Conservation (phyloP, 345 rosid species). For the Populus alba region DNA sequence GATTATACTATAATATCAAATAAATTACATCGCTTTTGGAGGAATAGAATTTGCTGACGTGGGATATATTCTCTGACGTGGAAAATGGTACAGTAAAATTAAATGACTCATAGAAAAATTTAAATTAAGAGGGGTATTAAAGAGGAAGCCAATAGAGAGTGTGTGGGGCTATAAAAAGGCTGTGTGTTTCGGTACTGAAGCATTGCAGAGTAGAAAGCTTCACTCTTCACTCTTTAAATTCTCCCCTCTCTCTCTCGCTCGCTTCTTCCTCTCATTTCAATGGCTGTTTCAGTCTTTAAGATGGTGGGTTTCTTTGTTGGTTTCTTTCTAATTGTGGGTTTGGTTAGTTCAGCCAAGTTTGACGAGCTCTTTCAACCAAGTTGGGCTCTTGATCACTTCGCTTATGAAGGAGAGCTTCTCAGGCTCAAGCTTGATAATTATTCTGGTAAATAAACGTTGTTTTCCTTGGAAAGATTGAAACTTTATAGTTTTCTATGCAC, state of each 20-base stretch:
- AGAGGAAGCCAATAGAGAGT: slow-evolving; percentile 22
- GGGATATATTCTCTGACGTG: slow-evolving; percentile 11
- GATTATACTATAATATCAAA: no score
- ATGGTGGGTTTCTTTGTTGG: slow-evolving; percentile 36
- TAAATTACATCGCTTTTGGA: neutral
- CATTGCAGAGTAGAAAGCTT: slow-evolving; percentile 11
- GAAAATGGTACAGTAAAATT: neutral
- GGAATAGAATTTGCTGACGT: neutral
- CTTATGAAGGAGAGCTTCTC: slow-evolving; percentile 76
- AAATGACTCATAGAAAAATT: neutral
- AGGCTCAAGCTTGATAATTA: slow-evolving; percentile 81
- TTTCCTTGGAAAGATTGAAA: neutral
- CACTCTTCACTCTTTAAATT: neutral
- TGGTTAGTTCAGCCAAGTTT: slow-evolving; percentile 48
- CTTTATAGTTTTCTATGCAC: neutral
- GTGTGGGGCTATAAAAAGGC: slow-evolving; percentile 37
- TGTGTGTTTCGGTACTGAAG: neutral
- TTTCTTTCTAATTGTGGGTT: slow-evolving; percentile 30
- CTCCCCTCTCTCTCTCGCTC: neutral
- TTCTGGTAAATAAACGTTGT: slow-evolving; percentile 57
- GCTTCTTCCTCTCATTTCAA: slow-evolving; percentile 3
- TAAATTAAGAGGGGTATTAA: slow-evolving; percentile 3
- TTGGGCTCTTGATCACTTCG: slow-evolving; percentile 85
- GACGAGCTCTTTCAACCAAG: slow-evolving; percentile 75
- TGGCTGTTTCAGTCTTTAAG: slow-evolving; percentile 22